These are phyloP conservation scores for Chlamydomonas sphaeroides DNA, from an alignment of 139 green algal genomes.

Conservation along the genomic window DNA sequence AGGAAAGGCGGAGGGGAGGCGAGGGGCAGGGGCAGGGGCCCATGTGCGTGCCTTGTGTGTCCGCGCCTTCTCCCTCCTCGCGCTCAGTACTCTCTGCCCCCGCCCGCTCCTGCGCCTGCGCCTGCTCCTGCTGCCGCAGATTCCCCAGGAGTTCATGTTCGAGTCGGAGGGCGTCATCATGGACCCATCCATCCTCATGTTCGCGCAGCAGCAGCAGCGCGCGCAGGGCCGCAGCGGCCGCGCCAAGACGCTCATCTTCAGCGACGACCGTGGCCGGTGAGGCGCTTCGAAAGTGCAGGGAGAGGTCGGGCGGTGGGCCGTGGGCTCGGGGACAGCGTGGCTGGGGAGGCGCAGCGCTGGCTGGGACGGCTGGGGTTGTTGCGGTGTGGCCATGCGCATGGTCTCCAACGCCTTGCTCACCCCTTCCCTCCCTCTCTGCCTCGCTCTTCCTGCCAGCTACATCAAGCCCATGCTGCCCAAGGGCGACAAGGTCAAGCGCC, in stretches of 20 bases:
- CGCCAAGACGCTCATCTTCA: constrained; percentile 99
- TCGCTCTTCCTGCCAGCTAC: constrained; percentile 68
- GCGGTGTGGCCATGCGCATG: too few relatives aligned
- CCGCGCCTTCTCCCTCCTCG: background rate
- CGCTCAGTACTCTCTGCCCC: background rate
- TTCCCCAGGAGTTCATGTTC: constrained; percentile 99
- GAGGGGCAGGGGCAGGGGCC: background rate
- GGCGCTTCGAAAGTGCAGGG: background rate
- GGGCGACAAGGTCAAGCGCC: constrained; percentile 83
- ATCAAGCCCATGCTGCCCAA: constrained; percentile 99
- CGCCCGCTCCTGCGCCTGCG: background rate
- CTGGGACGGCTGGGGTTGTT: too few relatives aligned
- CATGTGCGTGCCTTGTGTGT: background rate
- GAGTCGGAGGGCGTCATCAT: constrained; percentile 95
- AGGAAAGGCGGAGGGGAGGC: background rate
- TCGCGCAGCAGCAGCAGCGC: constrained; percentile 93
- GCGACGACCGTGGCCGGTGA: constrained; percentile 80
- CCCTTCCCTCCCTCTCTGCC: too few relatives aligned
- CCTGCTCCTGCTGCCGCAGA: constrained; percentile 61
- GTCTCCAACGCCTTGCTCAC: too few relatives aligned
- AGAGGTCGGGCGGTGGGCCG: too few relatives aligned
- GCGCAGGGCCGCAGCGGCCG: constrained; percentile 85
- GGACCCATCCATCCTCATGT: constrained; percentile 91
- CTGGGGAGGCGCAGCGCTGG: too few relatives aligned
- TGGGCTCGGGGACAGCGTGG: too few relatives aligned